Evolutionary conservation across 208 protist species (phyloP).

Genomic region (Trypanosoma cruzi): DNA sequence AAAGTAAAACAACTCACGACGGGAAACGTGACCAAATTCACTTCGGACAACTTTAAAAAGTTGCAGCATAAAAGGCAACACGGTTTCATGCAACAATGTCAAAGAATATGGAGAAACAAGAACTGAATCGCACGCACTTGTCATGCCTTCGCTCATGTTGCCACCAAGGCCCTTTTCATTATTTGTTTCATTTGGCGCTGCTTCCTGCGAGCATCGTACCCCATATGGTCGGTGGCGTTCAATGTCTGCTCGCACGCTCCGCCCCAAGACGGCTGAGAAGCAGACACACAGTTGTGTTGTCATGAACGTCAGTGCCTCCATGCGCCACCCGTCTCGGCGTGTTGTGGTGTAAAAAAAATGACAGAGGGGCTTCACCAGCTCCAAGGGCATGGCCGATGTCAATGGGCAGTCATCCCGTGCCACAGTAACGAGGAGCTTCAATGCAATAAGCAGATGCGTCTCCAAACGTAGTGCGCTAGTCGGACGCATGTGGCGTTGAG

Average conservation of each 20-base stretch:
- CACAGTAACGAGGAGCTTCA: slow-evolving; percentile 38
- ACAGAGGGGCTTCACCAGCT: slow-evolving; percentile 54
- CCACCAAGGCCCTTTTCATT: not conserved
- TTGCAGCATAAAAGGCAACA: slow-evolving; percentile 47
- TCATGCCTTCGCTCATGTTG: not conserved
- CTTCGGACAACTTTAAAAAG: slow-evolving; percentile 55
- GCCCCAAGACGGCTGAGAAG: slow-evolving; percentile 43
- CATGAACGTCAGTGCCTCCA: slow-evolving; percentile 58
- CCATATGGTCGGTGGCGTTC: slow-evolving; percentile 1
- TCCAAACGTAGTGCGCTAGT: slow-evolving; percentile 55
- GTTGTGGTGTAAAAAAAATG: slow-evolving; percentile 54
- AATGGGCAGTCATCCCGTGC: slow-evolving; percentile 56
- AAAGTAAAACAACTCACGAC: slow-evolving; percentile 66
- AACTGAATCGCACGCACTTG: not conserved
- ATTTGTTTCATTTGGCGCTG: not conserved
- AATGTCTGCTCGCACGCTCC: slow-evolving; percentile 40
- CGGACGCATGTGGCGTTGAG: slow-evolving; percentile 38
- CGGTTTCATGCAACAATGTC: slow-evolving; percentile 57
- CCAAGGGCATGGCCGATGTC: slow-evolving; percentile 30
- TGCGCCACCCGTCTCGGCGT: slow-evolving; percentile 67
- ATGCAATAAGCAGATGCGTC: slow-evolving; percentile 45
- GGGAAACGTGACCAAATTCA: slow-evolving; percentile 66
- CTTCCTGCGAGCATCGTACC: not conserved
- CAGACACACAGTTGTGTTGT: slow-evolving; percentile 43
- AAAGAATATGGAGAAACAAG: slow-evolving; percentile 29